phyloP scores from a whole-genome alignment of 441 rosid genomes.

The Pelargonium australe region DNA sequence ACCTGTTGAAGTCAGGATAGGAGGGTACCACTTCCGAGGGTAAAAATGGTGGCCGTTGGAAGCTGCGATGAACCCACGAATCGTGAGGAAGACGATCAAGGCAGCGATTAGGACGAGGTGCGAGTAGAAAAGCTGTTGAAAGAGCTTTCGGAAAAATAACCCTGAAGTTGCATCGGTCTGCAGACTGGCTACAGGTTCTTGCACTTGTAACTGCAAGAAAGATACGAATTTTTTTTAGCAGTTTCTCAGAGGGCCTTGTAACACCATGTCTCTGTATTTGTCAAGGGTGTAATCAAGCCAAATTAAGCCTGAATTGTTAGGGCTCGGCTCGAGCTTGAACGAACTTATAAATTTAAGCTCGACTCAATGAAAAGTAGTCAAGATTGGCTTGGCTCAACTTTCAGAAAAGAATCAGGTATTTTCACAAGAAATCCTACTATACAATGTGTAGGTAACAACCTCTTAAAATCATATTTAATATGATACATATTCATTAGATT shows the following conservation, averaged over 20 bases:
- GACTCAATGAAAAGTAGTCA: too few relatives aligned
- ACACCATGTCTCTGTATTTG: too few relatives aligned
- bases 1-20: constrained; percentile 53
- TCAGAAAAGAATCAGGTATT: too few relatives aligned
- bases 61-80: constrained; percentile 49
- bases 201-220: constrained; percentile 37
- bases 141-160: constrained; percentile 37
- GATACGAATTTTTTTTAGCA: neutral
- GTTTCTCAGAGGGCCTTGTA: neutral
- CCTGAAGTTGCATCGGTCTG: constrained; percentile 34
- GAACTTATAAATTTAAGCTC: too few relatives aligned
- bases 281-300: too few relatives aligned
- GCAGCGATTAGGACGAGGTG: constrained; percentile 44
- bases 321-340: too few relatives aligned
- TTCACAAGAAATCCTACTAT: too few relatives aligned
- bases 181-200: constrained; percentile 23
- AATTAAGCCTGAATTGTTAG: too few relatives aligned
- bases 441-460: too few relatives aligned
- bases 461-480: too few relatives aligned
- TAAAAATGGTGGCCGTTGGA: constrained; percentile 42
- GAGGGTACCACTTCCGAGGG: constrained; percentile 73
- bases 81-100: constrained; percentile 42
- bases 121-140: constrained; percentile 44
- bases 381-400: too few relatives aligned
- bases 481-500: too few relatives aligned